phyloP scores from a whole-genome alignment of 495 filamentous ascomycete species.

The Xylaria sp. region DNA sequence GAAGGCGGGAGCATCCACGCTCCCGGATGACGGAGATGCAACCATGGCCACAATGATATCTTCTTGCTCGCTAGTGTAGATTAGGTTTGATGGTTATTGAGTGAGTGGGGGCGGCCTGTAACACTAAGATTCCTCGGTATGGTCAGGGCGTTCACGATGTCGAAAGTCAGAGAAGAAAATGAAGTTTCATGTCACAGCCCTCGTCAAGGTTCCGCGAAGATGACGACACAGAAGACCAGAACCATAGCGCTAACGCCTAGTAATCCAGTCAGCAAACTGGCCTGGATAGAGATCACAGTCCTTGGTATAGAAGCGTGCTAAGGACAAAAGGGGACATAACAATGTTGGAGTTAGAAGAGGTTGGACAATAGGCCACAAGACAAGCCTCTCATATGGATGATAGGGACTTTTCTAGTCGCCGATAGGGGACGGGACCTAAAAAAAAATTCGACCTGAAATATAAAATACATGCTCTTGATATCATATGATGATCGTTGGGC shows the following conservation, averaged over 20 bases:
- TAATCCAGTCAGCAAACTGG: slow-evolving; percentile 2
- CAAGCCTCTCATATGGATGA: not conserved
- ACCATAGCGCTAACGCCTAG: slow-evolving; percentile 3
- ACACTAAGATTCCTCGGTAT: not conserved
- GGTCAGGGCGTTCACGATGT: not conserved
- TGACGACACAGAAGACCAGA: not conserved
- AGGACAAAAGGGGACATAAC: not conserved
- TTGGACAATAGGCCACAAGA: not conserved
- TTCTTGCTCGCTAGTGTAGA: not conserved
- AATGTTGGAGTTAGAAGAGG: not conserved
- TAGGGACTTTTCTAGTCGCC: not conserved
- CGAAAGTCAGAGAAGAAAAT: not conserved
- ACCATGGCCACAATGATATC: slow-evolving; percentile 1
- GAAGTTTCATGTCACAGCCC: not conserved
- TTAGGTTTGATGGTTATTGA: not conserved
- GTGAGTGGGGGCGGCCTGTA: not conserved
- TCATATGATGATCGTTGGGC: not conserved
- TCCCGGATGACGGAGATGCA: not conserved
- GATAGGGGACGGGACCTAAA: not conserved
- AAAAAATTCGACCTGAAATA: not conserved
- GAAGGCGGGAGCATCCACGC: not conserved
- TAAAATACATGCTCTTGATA: not conserved
- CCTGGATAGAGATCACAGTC: not conserved
- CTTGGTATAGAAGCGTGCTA: not conserved
- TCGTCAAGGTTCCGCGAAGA: not conserved